Base-by-base conservation (phyloP, 164 flowering plant genomes). In the Liquidambar formosana region DNA sequence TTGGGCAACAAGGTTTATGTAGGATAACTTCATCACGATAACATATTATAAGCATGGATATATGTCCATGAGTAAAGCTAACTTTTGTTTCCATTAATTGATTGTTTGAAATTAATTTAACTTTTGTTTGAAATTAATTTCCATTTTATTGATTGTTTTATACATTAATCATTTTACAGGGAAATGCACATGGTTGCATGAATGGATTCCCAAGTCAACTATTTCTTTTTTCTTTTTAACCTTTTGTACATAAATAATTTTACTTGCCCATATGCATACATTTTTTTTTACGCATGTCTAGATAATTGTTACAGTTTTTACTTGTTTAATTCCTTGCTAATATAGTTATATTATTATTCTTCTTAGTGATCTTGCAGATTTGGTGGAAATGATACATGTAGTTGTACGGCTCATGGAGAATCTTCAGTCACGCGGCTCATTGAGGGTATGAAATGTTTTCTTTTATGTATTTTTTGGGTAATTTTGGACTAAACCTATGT, bases 331-430 rank as follows among this genome's bases (percentile, higher is more conserved):
- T 22, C 15, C 22, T 27, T 66, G 38, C 67, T 23, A 60, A 21
- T 11, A 11, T 13, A 12, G 45, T 21, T 25, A 43, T 47, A 12
- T 60, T 28, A 8, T 67, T 18, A 8, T 60, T 71, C 46, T 75
- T 63, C 18, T 67, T 86, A 96, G 98, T 78, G 92, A 93, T 82
- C 95, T 96, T 80, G 91, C 93, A 75, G 91, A 96, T 81, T 74
- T 96, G 81, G 87, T 93, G 51, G 98, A 91, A 83, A 86, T 85
- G 74, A 76, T 90, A 11, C 81, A 87, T 76, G 74, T 84, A 45
- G 66, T 92, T 69, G 58, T 96, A 52, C 79, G 79, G 73, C 89
- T 93, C 19, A 82, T 93, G 95, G 97, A 93, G 78, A 86, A 80
- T 28, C 95, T 96, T 82, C 95, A 90, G 82, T 79, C 84, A 71